Conservation (phyloP, 2,329 filamentous ascomycete genomes). For the Monilinia polystroma region DNA sequence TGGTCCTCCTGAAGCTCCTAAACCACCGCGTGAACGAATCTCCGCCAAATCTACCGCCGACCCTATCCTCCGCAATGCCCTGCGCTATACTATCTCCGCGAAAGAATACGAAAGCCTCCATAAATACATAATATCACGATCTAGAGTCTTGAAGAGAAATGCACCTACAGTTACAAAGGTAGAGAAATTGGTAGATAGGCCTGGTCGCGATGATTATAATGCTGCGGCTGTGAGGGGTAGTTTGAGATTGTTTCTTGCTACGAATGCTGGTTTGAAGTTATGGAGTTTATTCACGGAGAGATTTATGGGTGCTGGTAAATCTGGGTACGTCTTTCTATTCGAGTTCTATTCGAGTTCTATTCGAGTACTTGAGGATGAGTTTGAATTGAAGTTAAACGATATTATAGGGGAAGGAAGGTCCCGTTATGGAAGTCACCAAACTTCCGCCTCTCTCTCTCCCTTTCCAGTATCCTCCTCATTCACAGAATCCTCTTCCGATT, state of each 20-base stretch:
- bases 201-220: constrained; percentile 62
- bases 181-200: constrained; percentile 43
- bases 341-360: background rate
- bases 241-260: constrained; percentile 66
- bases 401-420: constrained; percentile 45
- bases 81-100: constrained; percentile 82
- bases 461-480: constrained; percentile 82
- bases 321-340: constrained; percentile 22
- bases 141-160: constrained; percentile 55
- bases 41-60: constrained; percentile 49
- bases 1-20: constrained; percentile 27
- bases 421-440: constrained; percentile 65
- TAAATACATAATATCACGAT: constrained; percentile 75
- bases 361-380: background rate
- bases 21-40: constrained; percentile 29
- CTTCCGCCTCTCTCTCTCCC: constrained; percentile 74
- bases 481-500: constrained; percentile 91
- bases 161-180: constrained; percentile 57
- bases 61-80: constrained; percentile 76
- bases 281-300: constrained; percentile 54
- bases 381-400: constrained; percentile 20
- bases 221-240: constrained; percentile 68
- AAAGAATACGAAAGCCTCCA: constrained; percentile 85
- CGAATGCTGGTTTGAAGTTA: constrained; percentile 61
- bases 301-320: constrained; percentile 45